phyloP scores from a whole-genome alignment of 805 yeast genomes.

The Wickerhamomyces rabaulensis region DNA sequence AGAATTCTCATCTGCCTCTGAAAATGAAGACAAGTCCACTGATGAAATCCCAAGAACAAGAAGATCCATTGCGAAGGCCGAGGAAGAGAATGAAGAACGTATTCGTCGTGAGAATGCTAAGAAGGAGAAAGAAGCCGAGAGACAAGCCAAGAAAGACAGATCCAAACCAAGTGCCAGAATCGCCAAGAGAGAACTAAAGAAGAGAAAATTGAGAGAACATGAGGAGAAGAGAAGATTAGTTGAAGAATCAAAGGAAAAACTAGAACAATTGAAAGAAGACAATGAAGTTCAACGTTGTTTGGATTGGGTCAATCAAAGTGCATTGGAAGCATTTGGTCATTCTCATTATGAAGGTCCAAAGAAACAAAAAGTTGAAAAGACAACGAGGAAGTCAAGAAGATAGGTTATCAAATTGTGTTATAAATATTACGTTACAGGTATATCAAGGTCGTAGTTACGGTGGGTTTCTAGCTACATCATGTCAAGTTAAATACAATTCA shows the following conservation, averaged over 20 bases:
- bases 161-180: constrained; percentile 32
- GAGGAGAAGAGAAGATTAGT: constrained; percentile 24
- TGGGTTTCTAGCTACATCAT: no score
- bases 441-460: no score
- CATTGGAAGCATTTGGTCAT: constrained; percentile 45
- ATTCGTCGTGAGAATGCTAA: constrained; percentile 8
- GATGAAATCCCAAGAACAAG: constrained; percentile 22
- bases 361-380: background rate
- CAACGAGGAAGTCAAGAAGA: background rate
- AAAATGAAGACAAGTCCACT: constrained; percentile 1
- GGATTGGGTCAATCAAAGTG: constrained; percentile 60
- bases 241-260: constrained; percentile 21
- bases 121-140: constrained; percentile 14
- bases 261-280: constrained; percentile 31
- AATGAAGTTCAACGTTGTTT: constrained; percentile 41
- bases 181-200: constrained; percentile 30
- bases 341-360: constrained; percentile 49
- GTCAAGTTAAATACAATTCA: no score
- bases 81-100: constrained; percentile 15
- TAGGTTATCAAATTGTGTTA: background rate
- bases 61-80: constrained; percentile 21
- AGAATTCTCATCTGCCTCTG: constrained; percentile 9
- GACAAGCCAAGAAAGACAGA: constrained; percentile 18
- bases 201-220: constrained; percentile 28
- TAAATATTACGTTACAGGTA: no score